These are phyloP conservation scores for Keithomyces neogunnii DNA, from an alignment of 2,329 filamentous ascomycete genomes.

Conservation along the genomic window DNA sequence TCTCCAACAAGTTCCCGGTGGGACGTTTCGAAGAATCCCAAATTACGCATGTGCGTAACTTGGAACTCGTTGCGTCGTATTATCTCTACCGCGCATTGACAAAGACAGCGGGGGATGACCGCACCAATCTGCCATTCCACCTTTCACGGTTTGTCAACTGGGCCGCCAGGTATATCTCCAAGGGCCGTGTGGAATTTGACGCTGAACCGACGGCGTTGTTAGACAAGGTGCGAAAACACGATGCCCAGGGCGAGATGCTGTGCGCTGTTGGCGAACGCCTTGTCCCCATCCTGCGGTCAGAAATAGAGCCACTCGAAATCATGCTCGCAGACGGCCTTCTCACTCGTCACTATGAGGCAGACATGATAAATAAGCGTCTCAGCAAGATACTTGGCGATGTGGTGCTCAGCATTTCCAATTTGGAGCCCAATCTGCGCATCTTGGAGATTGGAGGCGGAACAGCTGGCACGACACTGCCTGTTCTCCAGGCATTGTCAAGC, in stretches of 20 bases:
- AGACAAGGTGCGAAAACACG: not conserved
- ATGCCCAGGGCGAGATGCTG: constrained; percentile 16
- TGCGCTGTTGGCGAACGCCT: constrained; percentile 15
- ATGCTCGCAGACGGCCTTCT: constrained; percentile 20
- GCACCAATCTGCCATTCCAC: constrained; percentile 13
- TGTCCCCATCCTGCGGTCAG: constrained; percentile 13
- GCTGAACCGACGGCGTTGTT: constrained; percentile 2
- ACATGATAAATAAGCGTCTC: constrained; percentile 1
- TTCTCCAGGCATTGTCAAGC: constrained; percentile 18
- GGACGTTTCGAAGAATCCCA: constrained; percentile 15
- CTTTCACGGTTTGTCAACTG: constrained; percentile 12
- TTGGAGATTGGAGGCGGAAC: constrained; percentile 35
- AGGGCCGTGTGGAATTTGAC: constrained; percentile 5
- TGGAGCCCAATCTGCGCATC: constrained; percentile 32
- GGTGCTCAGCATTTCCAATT: constrained; percentile 13
- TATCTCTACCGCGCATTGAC: constrained; percentile 14
- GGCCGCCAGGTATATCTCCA: constrained; percentile 6
- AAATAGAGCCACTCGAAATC: constrained; percentile 17
- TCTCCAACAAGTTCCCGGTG: constrained; percentile 17
- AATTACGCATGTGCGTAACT: constrained; percentile 12
- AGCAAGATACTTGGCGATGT: not conserved
- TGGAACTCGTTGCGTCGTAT: constrained; percentile 12
- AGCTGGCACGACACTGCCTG: constrained; percentile 27
- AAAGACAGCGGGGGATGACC: constrained; percentile 12
- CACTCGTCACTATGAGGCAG: constrained; percentile 9